phyloP scores from a whole-genome alignment of 768 basidiomycete species.

The Boletus insuetus region DNA sequence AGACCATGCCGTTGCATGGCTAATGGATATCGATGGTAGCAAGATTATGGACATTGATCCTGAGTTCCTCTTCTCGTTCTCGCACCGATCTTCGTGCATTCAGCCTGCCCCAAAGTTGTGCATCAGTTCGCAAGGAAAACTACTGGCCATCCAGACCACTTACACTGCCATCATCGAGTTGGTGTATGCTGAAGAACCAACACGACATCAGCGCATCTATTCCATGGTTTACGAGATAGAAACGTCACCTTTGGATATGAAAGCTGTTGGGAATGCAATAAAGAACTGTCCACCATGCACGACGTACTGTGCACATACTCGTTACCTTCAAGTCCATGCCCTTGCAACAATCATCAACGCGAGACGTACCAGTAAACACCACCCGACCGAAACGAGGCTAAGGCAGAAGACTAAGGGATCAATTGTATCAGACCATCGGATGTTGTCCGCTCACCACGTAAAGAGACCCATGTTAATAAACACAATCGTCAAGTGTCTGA shows the following conservation, averaged over 20 bases:
- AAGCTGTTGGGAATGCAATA: neutral
- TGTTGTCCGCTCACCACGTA: constrained; percentile 6
- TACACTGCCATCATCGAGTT: constrained; percentile 18
- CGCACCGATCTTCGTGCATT: constrained; percentile 11
- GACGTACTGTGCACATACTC: neutral
- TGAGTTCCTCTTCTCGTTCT: neutral
- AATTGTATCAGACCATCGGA: no score
- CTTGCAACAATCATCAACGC: no score
- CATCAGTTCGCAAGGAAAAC: neutral
- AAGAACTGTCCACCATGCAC: neutral
- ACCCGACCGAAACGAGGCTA: constrained; percentile 7
- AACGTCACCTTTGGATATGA: constrained; percentile 5
- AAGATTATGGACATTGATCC: neutral
- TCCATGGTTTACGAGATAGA: neutral
- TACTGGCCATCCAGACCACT: neutral
- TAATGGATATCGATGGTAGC: constrained; percentile 3
- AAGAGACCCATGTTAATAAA: constrained; percentile 16
- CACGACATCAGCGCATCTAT: neutral
- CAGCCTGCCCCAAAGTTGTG: neutral
- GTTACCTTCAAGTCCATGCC: neutral
- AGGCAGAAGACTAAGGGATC: neutral
- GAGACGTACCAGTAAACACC: constrained; percentile 8
- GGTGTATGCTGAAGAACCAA: neutral
- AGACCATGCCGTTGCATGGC: neutral
- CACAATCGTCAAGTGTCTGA: constrained; percentile 11